These are phyloP conservation scores for Trichoderma gracile DNA, from an alignment of 2,329 filamentous ascomycete species.

Conservation along the genomic window DNA sequence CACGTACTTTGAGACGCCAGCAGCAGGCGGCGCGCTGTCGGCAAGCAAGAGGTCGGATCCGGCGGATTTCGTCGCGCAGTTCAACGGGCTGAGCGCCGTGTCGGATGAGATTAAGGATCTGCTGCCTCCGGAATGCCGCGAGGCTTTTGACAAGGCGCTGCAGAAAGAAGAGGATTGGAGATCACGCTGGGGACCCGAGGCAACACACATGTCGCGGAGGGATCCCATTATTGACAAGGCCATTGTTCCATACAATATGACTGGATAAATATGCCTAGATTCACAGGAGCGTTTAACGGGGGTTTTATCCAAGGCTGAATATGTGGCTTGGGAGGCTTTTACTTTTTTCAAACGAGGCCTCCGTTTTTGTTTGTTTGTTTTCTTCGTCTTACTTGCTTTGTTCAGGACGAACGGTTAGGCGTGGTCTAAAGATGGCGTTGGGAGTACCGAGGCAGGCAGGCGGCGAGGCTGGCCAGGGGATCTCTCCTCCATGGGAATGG, in stretches of 20 bases:
- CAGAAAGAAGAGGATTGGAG: conserved; percentile 71
- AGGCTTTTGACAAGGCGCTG: conserved; percentile 69
- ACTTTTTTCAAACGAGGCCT: neutral
- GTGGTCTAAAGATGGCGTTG: conserved; percentile 24
- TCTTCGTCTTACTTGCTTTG: neutral
- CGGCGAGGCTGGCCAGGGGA: neutral
- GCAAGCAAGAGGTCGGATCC: conserved; percentile 48
- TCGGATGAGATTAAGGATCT: conserved; percentile 65
- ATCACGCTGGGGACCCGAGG: conserved; percentile 70
- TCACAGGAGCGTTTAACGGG: neutral
- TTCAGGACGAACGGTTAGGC: conserved; percentile 3
- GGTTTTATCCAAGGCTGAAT: neutral
- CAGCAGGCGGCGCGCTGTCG: conserved; percentile 47
- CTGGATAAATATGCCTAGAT: conserved; percentile 30
- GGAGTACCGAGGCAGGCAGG: conserved; percentile 23
- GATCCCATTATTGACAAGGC: conserved; percentile 64
- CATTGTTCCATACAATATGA: conserved; percentile 59
- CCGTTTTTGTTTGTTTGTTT: neutral
- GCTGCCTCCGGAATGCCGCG: conserved; percentile 68
- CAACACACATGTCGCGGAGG: conserved; percentile 52
- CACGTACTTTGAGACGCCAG: conserved; percentile 54
- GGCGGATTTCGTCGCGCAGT: conserved; percentile 52
- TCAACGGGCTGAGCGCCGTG: conserved; percentile 64
- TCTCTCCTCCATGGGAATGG: too few species aligned
- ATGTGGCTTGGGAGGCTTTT: neutral